Conservation (phyloP, 2,329 filamentous ascomycete genomes). For the Aspergillus persii region DNA sequence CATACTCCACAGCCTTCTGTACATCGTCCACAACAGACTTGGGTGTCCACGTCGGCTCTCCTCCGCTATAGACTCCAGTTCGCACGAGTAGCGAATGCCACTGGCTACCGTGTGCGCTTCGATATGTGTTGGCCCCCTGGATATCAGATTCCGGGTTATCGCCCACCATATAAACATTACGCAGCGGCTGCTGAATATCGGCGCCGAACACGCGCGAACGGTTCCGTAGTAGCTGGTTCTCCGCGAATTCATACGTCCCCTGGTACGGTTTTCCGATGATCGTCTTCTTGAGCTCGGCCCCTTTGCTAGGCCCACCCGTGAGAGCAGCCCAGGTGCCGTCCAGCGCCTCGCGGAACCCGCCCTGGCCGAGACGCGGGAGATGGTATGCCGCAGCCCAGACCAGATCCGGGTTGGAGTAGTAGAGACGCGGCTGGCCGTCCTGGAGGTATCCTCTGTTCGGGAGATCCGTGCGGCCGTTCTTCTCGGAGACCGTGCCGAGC, state of each 20-base stretch:
- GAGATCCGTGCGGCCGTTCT: slow-evolving; percentile 64
- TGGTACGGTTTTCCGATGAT: slow-evolving; percentile 80
- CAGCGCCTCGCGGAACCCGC: slow-evolving; percentile 80
- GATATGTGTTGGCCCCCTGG: slow-evolving; percentile 75
- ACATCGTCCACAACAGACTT: slow-evolving; percentile 71
- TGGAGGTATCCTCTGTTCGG: slow-evolving; percentile 77
- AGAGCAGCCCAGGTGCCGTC: slow-evolving; percentile 74
- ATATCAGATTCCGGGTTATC: slow-evolving; percentile 91
- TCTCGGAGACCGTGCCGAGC: slow-evolving; percentile 72
- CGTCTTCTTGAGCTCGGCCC: slow-evolving; percentile 59
- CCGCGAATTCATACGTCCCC: slow-evolving; percentile 79
- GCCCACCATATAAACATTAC: slow-evolving; percentile 89
- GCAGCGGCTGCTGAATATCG: slow-evolving; percentile 49
- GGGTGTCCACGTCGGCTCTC: slow-evolving; percentile 61
- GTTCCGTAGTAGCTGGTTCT: slow-evolving; percentile 66
- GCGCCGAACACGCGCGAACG: slow-evolving; percentile 50
- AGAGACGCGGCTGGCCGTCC: slow-evolving; percentile 75
- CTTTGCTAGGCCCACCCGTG: slow-evolving; percentile 57
- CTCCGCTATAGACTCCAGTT: slow-evolving; percentile 70
- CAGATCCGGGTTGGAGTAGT: slow-evolving; percentile 87
- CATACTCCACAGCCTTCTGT: slow-evolving; percentile 73
- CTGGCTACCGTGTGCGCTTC: slow-evolving; percentile 63
- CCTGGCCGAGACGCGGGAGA: slow-evolving; percentile 83
- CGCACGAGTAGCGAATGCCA: slow-evolving; percentile 77
- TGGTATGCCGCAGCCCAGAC: slow-evolving; percentile 85